Base-by-base conservation (phyloP, 352 stramenopile species). In the Pythium aquatile region DNA sequence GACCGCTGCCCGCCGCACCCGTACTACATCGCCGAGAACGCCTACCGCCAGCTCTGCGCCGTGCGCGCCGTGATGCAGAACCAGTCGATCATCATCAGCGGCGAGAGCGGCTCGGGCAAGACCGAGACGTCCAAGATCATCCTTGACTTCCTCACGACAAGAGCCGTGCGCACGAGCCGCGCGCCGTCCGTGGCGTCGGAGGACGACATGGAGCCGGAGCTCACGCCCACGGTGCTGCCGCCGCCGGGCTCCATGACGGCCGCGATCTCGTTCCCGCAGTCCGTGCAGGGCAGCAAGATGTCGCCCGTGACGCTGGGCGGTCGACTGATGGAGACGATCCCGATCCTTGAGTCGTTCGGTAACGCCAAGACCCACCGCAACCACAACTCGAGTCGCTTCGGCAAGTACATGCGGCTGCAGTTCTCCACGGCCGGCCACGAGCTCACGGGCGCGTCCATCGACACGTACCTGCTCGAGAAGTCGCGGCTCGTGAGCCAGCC, bases 61-160 rank as follows among this genome's bases (percentile, higher is more conserved):
- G 80, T 93, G 16, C 79, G 81, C 17, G 84, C 85, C 2, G 84
- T 91, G 17, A 93, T 93, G 85, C 83, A 94, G 74, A 94, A 94
- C 70, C 95, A 98, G 74, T 97, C 87, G 35, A 98, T 98, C 70
- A 88, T 98, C 46, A 97, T 98, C 51, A 97, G 84, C 37, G 95
- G 95, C 47, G 95, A 98, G 66, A 96, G 81, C 26, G 94, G 94
- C 11, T 96, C 93, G 4, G 95, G 95, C 48, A 98, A 98, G 74
- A 98, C 95, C 1, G 94, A 98, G 66, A 98, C 93, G 17, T 97
- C 94, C 61, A 98, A 98, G 76, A 97, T 97, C 74, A 91, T 94
- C 32, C 66, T 94, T 40, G 83, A 95, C 57, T 93, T 95, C 68
- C 68, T 96, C 28, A 91, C 87, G 3, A 91, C 85, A 65, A 77